These are phyloP conservation scores for Ochromonas danica DNA, from an alignment of 108 stramenopile genomes.

Conservation along the genomic window DNA sequence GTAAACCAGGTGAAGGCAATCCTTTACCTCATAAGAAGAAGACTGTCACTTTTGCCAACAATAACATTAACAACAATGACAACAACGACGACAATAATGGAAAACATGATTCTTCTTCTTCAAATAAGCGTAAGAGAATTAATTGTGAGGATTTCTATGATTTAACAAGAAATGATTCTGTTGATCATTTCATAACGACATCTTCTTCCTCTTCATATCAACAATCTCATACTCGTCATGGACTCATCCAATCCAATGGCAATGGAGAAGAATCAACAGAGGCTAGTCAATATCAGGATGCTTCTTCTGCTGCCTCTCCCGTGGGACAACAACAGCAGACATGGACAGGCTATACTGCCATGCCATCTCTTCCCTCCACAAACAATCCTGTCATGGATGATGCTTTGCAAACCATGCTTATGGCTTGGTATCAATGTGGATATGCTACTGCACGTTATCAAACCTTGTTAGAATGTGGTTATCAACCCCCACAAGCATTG, in stretches of 20 bases:
- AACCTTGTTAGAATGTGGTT: conserved; percentile 12
- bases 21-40: not conserved
- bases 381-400: not conserved
- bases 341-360: not conserved
- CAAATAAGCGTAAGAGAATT: not conserved
- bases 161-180: not conserved
- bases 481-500: no score
- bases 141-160: not conserved
- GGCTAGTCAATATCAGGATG: not conserved
- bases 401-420: conserved; percentile 8
- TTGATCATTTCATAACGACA: not conserved
- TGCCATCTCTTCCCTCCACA: not conserved
- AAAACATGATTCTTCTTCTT: not conserved
- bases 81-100: not conserved
- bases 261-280: not conserved
- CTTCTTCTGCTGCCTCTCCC: not conserved
- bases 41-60: not conserved
- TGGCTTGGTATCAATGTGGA: conserved; percentile 37
- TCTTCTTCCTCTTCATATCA: not conserved
- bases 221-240: not conserved
- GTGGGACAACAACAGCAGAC: not conserved
- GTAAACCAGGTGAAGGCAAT: not conserved
- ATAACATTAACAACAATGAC: not conserved
- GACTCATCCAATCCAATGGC: not conserved
- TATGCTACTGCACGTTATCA: conserved; percentile 31